Conservation (phyloP, 2,329 filamentous ascomycete species). For the Aspergillus bombycis region DNA sequence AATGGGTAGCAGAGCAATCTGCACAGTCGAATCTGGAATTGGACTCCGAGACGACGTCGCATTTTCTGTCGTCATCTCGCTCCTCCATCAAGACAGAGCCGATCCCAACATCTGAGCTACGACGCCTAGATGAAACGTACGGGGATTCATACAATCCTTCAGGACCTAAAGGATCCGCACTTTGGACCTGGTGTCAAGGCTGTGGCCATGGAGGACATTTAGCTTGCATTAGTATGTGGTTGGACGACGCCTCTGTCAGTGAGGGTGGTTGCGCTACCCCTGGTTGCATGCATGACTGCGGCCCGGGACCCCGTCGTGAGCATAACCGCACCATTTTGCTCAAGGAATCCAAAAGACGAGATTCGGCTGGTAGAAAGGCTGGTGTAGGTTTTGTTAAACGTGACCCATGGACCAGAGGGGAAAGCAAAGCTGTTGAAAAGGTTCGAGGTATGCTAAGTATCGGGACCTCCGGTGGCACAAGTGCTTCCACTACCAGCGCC, state of each 20-base stretch:
- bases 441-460: conserved; percentile 47
- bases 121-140: conserved; percentile 25
- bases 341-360: conserved; percentile 37
- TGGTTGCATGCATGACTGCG: conserved; percentile 64
- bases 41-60: conserved; percentile 34
- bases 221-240: conserved; percentile 61
- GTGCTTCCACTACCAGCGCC: conserved; percentile 25
- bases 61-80: conserved; percentile 50
- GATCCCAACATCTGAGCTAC: conserved; percentile 28
- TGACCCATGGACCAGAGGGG: conserved; percentile 48
- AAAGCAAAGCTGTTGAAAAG: conserved; percentile 51
- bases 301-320: conserved; percentile 51
- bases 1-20: conserved; percentile 39
- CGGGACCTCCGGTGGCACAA: conserved; percentile 29
- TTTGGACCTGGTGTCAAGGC: conserved; percentile 62
- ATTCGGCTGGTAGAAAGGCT: conserved; percentile 36
- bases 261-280: conserved; percentile 61
- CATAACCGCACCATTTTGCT: conserved; percentile 38
- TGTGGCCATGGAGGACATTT: conserved; percentile 65
- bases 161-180: conserved; percentile 37
- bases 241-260: conserved; percentile 50
- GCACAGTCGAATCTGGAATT: conserved; percentile 16
- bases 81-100: conserved; percentile 44
- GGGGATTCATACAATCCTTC: conserved; percentile 28
- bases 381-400: conserved; percentile 44